A percentile compares a stretch with the other conserved stretches of the same genome.
Evolutionary conservation across 371 early-diverging fungal species (phyloP).

Genomic region (Syncephalastrum monosporum): DNA sequence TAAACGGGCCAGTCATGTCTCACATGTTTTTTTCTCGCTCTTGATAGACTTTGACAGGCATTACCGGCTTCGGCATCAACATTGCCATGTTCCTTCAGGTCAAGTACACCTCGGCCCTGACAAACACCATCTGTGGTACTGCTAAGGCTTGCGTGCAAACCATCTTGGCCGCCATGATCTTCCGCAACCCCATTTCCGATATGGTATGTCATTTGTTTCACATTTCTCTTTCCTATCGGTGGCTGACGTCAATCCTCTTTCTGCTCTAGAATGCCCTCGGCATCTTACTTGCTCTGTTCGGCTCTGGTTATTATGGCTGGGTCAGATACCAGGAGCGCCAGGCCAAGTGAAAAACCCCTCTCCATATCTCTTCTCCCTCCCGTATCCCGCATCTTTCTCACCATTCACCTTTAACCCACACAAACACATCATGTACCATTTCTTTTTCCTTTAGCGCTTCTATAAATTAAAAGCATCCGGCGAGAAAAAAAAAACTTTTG

Average conservation of each 20-base stretch:
- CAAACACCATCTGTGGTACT: slow-evolving; percentile 79
- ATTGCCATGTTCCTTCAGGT: slow-evolving; percentile 78
- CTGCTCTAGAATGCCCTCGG: slow-evolving; percentile 60
- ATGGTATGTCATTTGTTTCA: slow-evolving; percentile 41
- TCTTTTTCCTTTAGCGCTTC: too few relatives aligned
- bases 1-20: background rate
- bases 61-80: slow-evolving; percentile 74
- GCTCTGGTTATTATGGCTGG: slow-evolving; percentile 68
- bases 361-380: too few relatives aligned
- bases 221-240: slow-evolving; percentile 4
- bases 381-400: too few relatives aligned
- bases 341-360: slow-evolving; percentile 23
- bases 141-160: slow-evolving; percentile 78
- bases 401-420: too few relatives aligned
- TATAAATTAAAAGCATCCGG: too few relatives aligned
- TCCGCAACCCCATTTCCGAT: slow-evolving; percentile 64
- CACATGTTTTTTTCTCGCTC: slow-evolving; percentile 1
- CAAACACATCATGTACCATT: too few relatives aligned
- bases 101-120: slow-evolving; percentile 75
- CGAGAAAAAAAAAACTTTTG: too few relatives aligned
- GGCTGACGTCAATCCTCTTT: slow-evolving; percentile 3
- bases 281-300: slow-evolving; percentile 65
- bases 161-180: slow-evolving; percentile 64
- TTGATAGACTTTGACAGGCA: slow-evolving; percentile 60
- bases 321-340: slow-evolving; percentile 68